Evolutionary conservation across 257 asterid species (phyloP).

Genomic region (Echites panduratus): DNA sequence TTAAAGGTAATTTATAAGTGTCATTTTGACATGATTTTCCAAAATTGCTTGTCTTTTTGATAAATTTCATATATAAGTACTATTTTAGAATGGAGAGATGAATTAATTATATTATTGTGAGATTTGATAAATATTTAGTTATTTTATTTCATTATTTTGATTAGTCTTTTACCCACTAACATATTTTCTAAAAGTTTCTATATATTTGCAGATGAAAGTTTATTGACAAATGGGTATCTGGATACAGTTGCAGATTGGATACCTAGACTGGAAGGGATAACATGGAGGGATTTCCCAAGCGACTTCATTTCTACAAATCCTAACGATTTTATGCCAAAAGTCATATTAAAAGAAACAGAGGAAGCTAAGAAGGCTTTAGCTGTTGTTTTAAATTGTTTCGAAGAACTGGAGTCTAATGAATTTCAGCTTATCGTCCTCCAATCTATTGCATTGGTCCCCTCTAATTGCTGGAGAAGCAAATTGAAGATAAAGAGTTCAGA

Average conservation of each 20-base stretch:
- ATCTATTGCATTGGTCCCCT: conserved; percentile 47
- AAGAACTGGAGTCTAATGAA: conserved; percentile 35
- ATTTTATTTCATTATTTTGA: too few species aligned
- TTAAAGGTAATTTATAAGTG: conserved; percentile 44
- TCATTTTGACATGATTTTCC: too few species aligned
- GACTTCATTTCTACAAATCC: conserved; percentile 31
- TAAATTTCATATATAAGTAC: too few species aligned
- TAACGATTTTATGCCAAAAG: conserved; percentile 32
- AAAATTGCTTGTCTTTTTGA: too few species aligned
- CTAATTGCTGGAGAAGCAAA: conserved; percentile 23
- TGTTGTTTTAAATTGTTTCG: conserved; percentile 41
- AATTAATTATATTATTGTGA: too few species aligned
- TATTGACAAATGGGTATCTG: conserved; percentile 42
- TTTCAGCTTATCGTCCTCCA: conserved; percentile 32
- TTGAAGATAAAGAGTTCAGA: conserved; percentile 16
- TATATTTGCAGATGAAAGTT: conserved; percentile 31
- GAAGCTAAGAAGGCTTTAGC: conserved; percentile 31
- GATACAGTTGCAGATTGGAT: conserved; percentile 34
- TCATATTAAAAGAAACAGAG: conserved; percentile 12
- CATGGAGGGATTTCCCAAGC: conserved; percentile 41
- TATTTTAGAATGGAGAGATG: too few species aligned
- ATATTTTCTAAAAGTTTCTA: too few species aligned
- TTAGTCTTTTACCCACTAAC: too few species aligned
- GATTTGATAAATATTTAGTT: too few species aligned
- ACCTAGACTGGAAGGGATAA: conserved; percentile 32